These are phyloP conservation scores for Inonotus obliquus DNA, from an alignment of 1,284 basidiomycete genomes.

Conservation along the genomic window DNA sequence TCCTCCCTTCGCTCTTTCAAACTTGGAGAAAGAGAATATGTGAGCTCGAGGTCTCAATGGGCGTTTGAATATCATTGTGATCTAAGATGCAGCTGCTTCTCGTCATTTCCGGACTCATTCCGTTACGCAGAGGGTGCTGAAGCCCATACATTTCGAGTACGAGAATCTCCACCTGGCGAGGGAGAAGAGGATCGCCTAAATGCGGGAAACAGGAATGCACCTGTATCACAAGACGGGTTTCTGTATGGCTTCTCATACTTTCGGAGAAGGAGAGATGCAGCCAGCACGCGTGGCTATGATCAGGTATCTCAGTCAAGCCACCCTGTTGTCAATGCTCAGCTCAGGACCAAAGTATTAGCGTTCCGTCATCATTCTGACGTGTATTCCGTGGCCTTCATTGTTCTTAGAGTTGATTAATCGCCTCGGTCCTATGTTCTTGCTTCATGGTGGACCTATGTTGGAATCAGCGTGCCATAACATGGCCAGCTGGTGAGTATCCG, in stretches of 20 bases:
- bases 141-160: constrained; percentile 70
- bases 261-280: constrained; percentile 63
- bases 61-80: constrained; percentile 15
- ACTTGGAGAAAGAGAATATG: constrained; percentile 80
- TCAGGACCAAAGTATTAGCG: constrained; percentile 44
- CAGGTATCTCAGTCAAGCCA: constrained; percentile 51
- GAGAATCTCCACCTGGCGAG: constrained; percentile 33
- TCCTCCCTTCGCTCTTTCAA: constrained; percentile 57
- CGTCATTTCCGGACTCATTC: constrained; percentile 88
- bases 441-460: constrained; percentile 73
- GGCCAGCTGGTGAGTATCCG: constrained; percentile 66
- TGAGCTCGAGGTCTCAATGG: constrained; percentile 35
- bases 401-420: constrained; percentile 67
- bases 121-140: constrained; percentile 75
- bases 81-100: constrained; percentile 71
- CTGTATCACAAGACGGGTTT: constrained; percentile 54
- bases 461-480: constrained; percentile 86
- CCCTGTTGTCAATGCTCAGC: background rate
- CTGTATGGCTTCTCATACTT: constrained; percentile 86
- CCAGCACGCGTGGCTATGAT: constrained; percentile 78
- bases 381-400: constrained; percentile 79
- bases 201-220: constrained; percentile 22
- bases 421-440: constrained; percentile 75
- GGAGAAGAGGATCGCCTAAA: constrained; percentile 17
- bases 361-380: constrained; percentile 82